Evolutionary conservation across 2,329 filamentous ascomycete genomes (phyloP).

Genomic region (Periconia sp.): DNA sequence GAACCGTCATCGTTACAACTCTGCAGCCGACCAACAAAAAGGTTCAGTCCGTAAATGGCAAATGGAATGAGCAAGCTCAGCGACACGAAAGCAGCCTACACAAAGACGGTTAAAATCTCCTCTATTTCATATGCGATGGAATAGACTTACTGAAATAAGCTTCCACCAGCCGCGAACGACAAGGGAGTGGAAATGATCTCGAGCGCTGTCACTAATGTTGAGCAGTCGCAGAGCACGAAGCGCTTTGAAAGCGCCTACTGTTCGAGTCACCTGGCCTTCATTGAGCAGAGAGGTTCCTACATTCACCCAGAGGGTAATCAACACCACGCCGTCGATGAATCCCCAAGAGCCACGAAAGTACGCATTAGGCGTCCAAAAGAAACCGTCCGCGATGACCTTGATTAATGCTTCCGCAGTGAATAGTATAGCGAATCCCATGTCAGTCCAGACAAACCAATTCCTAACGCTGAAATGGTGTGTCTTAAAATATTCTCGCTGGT

Average conservation of each 20-base stretch:
- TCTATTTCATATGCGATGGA: background rate
- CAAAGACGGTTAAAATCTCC: conserved; percentile 6
- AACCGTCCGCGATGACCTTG: conserved; percentile 92
- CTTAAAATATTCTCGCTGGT: conserved; percentile 83
- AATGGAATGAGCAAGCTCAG: conserved; percentile 93
- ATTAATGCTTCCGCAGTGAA: conserved; percentile 86
- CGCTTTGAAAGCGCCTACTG: conserved; percentile 95
- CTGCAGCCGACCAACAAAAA: conserved; percentile 83
- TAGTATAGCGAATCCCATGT: conserved; percentile 82
- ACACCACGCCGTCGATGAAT: conserved; percentile 87
- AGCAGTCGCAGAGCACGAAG: conserved; percentile 86
- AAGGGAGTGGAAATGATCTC: conserved; percentile 94
- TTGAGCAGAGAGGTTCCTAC: conserved; percentile 80
- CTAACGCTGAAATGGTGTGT: conserved; percentile 59
- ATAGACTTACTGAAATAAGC: conserved; percentile 70
- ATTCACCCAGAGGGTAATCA: conserved; percentile 94
- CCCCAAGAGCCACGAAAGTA: conserved; percentile 97
- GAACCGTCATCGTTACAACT: conserved; percentile 73
- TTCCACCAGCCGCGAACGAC: conserved; percentile 95
- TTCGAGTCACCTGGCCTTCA: conserved; percentile 82
- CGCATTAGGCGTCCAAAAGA: conserved; percentile 95
- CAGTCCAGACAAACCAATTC: conserved; percentile 96
- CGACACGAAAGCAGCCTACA: conserved; percentile 83
- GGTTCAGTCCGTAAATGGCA: conserved; percentile 90
- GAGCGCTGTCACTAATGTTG: conserved; percentile 93